Evolutionary conservation across 2,329 filamentous ascomycete species (phyloP).

Genomic region (Dactylellina sp.): DNA sequence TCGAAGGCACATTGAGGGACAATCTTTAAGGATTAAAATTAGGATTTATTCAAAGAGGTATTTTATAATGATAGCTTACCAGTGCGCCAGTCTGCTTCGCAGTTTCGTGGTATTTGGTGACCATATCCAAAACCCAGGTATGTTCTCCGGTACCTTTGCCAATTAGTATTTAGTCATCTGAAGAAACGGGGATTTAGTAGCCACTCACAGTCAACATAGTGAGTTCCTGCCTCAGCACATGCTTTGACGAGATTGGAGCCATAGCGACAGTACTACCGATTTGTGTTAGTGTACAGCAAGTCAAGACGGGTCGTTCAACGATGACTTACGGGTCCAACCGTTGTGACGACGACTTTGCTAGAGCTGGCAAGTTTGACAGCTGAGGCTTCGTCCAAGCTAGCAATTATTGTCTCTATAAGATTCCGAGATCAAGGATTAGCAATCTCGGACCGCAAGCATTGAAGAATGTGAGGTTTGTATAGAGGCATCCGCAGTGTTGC

Average conservation of each 20-base stretch:
- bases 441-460: conserved; percentile 61
- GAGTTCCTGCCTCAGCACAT: conserved; percentile 74
- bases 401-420: conserved; percentile 60
- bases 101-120: conserved; percentile 71
- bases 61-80: no score
- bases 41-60: conserved; percentile 5
- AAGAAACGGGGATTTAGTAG: background rate
- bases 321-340: conserved; percentile 57
- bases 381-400: conserved; percentile 57
- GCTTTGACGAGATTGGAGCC: conserved; percentile 75
- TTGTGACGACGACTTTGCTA: conserved; percentile 58
- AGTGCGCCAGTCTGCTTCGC: conserved; percentile 73
- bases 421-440: conserved; percentile 62
- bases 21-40: conserved; percentile 64
- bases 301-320: conserved; percentile 66
- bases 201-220: conserved; percentile 72
- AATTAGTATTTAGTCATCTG: conserved; percentile 9
- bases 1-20: conserved; percentile 74
- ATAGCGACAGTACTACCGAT: conserved; percentile 69
- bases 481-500: no score
- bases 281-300: conserved; percentile 65
- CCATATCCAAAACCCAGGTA: conserved; percentile 73
- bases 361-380: conserved; percentile 57
- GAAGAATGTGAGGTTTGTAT: background rate
- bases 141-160: conserved; percentile 71